Percentiles rank a stretch among this genome's conserved stretches.
phyloP scores from a whole-genome alignment of 1,284 basidiomycete genomes.

The Cystobasidium slooffiae region DNA sequence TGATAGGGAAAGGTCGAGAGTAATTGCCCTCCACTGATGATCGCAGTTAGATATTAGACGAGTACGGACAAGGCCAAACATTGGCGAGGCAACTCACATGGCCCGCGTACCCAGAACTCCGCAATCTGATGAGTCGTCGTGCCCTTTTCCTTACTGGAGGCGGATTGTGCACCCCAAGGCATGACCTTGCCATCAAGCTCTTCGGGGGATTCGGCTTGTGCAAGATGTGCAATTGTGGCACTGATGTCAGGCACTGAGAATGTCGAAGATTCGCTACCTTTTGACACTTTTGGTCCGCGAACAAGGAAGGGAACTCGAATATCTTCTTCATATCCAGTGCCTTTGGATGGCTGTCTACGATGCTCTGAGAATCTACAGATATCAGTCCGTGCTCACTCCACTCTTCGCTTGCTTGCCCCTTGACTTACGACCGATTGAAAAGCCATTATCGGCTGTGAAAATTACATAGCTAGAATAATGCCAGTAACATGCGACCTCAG shows the following conservation, averaged over 20 bases:
- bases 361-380: conserved; percentile 39
- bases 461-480: conserved; percentile 10
- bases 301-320: conserved; percentile 52
- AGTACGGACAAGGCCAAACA: neutral
- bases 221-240: conserved; percentile 54
- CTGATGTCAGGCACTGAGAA: conserved; percentile 54
- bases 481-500: neutral
- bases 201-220: conserved; percentile 52
- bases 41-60: neutral
- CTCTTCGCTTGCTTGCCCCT: no score
- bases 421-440: conserved; percentile 48
- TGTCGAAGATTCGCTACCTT: conserved; percentile 47
- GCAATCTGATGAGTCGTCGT: neutral
- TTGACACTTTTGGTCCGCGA: conserved; percentile 51
- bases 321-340: conserved; percentile 55
- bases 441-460: conserved; percentile 54
- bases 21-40: conserved; percentile 1
- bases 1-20: neutral
- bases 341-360: conserved; percentile 56
- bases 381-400: no score
- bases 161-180: neutral
- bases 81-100: neutral
- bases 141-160: neutral
- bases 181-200: conserved; percentile 53
- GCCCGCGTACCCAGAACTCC: neutral